A percentile compares a stretch with the other conserved stretches of the same genome.
phyloP scores from a whole-genome alignment of 805 yeast genomes.

The Starmera quercuum region DNA sequence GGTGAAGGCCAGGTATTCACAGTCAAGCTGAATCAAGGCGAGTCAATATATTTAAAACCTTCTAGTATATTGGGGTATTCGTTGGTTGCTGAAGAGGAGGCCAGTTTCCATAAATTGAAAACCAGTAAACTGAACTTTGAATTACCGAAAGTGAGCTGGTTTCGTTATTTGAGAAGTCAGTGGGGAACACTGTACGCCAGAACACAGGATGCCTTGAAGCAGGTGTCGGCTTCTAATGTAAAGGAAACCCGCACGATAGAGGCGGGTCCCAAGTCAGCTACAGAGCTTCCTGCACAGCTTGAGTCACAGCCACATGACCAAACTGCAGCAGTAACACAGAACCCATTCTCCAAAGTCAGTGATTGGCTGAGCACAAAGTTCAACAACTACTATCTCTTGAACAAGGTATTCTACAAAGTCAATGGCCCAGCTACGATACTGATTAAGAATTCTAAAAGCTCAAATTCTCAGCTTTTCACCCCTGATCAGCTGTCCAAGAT shows the following conservation, averaged over 20 bases:
- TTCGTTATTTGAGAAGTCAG: neutral
- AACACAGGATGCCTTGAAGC: neutral
- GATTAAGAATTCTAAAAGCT: conserved; percentile 12
- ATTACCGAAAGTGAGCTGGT: neutral
- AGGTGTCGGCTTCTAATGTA: conserved; percentile 1
- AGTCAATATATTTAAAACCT: conserved; percentile 16
- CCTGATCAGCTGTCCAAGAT: conserved; percentile 7
- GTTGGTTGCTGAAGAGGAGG: conserved; percentile 9
- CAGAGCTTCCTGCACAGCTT: no score
- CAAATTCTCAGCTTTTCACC: conserved; percentile 5
- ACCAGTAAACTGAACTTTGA: neutral
- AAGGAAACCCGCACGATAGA: conserved; percentile 1
- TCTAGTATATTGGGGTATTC: conserved; percentile 10
- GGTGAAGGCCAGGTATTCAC: conserved; percentile 23
- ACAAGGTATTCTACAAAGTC: conserved; percentile 16
- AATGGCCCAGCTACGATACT: conserved; percentile 24
- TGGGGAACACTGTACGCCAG: neutral
- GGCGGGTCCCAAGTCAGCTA: no score
- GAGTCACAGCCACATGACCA: no score
- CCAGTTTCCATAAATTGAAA: conserved; percentile 3
- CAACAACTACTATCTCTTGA: conserved; percentile 9
- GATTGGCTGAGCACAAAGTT: conserved; percentile 9
- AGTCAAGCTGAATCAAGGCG: conserved; percentile 15
- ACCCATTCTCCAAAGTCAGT: conserved; percentile 3
- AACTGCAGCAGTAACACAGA: no score